These are phyloP conservation scores for Passiflora organensis DNA, from an alignment of 345 rosid species.

Conservation along the genomic window DNA sequence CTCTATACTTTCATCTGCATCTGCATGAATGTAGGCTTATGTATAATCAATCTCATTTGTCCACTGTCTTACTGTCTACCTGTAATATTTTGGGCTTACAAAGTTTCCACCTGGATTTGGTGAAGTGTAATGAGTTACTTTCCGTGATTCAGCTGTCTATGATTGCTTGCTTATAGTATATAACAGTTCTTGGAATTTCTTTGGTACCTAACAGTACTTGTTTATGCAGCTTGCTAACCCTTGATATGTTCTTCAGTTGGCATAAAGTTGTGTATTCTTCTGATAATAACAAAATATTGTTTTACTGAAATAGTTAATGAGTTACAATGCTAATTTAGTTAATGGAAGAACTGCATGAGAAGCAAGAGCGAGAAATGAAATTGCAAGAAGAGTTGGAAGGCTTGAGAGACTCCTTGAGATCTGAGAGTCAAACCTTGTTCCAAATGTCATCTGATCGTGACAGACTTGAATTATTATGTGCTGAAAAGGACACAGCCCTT, in stretches of 20 bases:
- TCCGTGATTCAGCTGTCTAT: neutral
- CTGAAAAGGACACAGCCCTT: slow-evolving; percentile 65
- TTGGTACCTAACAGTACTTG: neutral
- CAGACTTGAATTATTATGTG: slow-evolving; percentile 44
- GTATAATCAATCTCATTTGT: too few relatives aligned
- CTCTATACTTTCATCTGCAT: too few relatives aligned
- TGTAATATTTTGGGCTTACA: too few relatives aligned
- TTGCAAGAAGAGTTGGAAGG: slow-evolving; percentile 67
- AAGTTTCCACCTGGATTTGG: too few relatives aligned
- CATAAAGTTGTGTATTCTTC: too few relatives aligned
- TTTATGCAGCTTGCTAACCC: neutral
- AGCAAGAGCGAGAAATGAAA: slow-evolving; percentile 47
- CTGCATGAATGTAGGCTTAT: too few relatives aligned
- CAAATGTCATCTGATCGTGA: slow-evolving; percentile 52
- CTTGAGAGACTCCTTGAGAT: slow-evolving; percentile 51
- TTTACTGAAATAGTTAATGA: neutral
- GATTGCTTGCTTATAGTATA: neutral
- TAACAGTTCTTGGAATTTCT: neutral
- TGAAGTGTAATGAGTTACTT: neutral
- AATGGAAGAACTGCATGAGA: slow-evolving; percentile 63
- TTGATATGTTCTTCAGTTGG: too few relatives aligned
- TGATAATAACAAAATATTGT: too few relatives aligned
- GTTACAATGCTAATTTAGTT: slow-evolving; percentile 41
- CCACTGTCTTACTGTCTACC: too few relatives aligned
- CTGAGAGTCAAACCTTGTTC: slow-evolving; percentile 52